These are phyloP conservation scores for Nigrospora osmanthi DNA, from an alignment of 2,329 filamentous ascomycete species.

Conservation along the genomic window DNA sequence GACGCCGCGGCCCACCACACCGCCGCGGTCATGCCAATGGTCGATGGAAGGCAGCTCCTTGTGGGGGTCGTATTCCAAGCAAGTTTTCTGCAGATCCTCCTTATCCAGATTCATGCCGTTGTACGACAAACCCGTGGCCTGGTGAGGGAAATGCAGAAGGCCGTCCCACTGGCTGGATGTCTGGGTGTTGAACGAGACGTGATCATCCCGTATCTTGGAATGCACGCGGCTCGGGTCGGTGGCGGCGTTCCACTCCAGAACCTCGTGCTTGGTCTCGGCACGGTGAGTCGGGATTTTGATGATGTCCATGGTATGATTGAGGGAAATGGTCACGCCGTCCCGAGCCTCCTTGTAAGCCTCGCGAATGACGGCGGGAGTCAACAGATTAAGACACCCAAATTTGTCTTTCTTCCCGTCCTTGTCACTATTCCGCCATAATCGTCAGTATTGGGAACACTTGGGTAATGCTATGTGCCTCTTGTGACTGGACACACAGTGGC, in stretches of 20 bases:
- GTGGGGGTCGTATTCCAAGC: not conserved
- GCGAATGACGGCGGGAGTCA: constrained; percentile 1
- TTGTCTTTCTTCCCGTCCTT: constrained; percentile 4
- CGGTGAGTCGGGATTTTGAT: constrained; percentile 1
- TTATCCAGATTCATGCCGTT: constrained; percentile 1
- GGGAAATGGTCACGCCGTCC: constrained; percentile 4
- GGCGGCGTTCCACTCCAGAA: constrained; percentile 5
- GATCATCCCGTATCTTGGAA: constrained; percentile 1
- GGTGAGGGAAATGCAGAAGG: constrained; percentile 4
- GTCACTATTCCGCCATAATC: not conserved
- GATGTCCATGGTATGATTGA: constrained; percentile 5
- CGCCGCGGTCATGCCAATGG: constrained; percentile 18
- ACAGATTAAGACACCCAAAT: constrained; percentile 5
- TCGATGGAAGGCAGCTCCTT: constrained; percentile 3
- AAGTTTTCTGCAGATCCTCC: not conserved
- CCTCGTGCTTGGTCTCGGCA: not conserved
- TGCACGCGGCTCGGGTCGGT: not conserved
- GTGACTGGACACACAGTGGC: not conserved
- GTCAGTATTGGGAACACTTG: not conserved
- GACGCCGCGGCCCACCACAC: constrained; percentile 41
- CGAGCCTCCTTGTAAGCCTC: constrained; percentile 4
- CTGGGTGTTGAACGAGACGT: constrained; percentile 8
- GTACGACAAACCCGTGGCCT: constrained; percentile 1
- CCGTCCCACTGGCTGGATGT: constrained; percentile 7
- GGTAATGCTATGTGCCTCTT: not conserved